Conservation (phyloP, 768 basidiomycete genomes). For the Boletus subcaerulescens region DNA sequence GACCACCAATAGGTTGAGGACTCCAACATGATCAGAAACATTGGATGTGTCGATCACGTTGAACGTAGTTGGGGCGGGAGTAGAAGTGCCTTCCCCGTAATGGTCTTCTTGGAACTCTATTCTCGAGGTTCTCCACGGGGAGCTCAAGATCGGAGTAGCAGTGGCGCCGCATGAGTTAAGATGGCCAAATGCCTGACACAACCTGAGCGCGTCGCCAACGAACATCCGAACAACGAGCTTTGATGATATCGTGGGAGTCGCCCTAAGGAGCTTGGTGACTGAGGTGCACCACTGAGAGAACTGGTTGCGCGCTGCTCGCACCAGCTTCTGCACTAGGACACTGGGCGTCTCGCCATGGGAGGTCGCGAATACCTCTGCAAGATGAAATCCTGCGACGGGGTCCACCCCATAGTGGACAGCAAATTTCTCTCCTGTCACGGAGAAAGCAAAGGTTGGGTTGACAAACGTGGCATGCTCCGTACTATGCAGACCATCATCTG, state of each 20-base stretch:
- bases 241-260: background rate
- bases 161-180: conserved; percentile 2
- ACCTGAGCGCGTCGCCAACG: conserved; percentile 27
- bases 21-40: conserved; percentile 28
- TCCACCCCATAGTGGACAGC: conserved; percentile 31
- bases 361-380: conserved; percentile 26
- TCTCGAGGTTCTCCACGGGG: conserved; percentile 24
- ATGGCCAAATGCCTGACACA: conserved; percentile 27
- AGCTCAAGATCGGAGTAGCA: conserved; percentile 17
- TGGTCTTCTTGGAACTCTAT: conserved; percentile 22
- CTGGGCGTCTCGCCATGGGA: background rate
- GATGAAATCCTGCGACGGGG: conserved; percentile 31
- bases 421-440: conserved; percentile 19
- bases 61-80: conserved; percentile 27
- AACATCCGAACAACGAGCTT: conserved; percentile 29
- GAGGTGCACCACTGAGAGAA: conserved; percentile 31
- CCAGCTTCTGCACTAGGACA: conserved; percentile 18
- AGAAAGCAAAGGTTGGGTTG: conserved; percentile 33
- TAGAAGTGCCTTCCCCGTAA: conserved; percentile 14
- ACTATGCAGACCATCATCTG: conserved; percentile 22
- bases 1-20: conserved; percentile 26
- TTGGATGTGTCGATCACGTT: conserved; percentile 36
- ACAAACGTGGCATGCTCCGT: conserved; percentile 13
- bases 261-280: conserved; percentile 8
- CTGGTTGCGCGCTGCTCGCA: conserved; percentile 17